Evolutionary conservation across 139 green algal species (phyloP), one percentile per base, ranked within the genome.

Genomic region (Chlorella sp.): DNA sequence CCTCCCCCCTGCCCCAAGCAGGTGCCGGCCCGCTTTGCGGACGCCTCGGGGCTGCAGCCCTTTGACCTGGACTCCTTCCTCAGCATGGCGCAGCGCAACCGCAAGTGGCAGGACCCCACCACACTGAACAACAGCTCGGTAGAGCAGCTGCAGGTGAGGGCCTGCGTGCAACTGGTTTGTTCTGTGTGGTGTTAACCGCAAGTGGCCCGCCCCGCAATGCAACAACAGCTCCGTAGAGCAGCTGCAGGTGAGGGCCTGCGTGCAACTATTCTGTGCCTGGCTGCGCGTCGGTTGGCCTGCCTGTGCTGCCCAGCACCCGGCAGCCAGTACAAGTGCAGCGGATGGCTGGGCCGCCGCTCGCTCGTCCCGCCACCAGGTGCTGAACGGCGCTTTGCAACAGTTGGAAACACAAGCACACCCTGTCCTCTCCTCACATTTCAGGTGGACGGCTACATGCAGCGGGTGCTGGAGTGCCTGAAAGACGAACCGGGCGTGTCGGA

Each of bases 21-120:
- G 85, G 64, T 80, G 21, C 86, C 86, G 7, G 88, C 76, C 7
- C 74, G 90, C 9, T 91, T 93, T 65, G 13, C 12, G 0, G 86
- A 88, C 41, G 81, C 88, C 30, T 62, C 55, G 28, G 93, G 90
- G 16, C 88, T 95, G 51, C 81, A 83, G 20, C 84, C 86, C 30
- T 98, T 98, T 87, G 95, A 98, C 87, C 88, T 98, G 69, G 92
- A 95, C 56, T 85, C 90, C 30, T 98, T 97, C 85, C 86, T 98
- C 68, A 86, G 85, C 21, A 90, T 94, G 83, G 93, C 87, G 25
- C 32, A 91, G 81, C 87, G 90, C 80, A 96, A 91, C 41, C 90
- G 91, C 86, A 98, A 98, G 91, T 98, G 95, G 95, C 91, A 96
- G 87, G 96, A 95, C 89, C 95, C 95, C 1, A 92, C 93, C 87